Evolutionary conservation across 805 yeast species (phyloP), one percentile per base, ranked within the genome.

Genomic region (Yarrowia yakushimensis): DNA sequence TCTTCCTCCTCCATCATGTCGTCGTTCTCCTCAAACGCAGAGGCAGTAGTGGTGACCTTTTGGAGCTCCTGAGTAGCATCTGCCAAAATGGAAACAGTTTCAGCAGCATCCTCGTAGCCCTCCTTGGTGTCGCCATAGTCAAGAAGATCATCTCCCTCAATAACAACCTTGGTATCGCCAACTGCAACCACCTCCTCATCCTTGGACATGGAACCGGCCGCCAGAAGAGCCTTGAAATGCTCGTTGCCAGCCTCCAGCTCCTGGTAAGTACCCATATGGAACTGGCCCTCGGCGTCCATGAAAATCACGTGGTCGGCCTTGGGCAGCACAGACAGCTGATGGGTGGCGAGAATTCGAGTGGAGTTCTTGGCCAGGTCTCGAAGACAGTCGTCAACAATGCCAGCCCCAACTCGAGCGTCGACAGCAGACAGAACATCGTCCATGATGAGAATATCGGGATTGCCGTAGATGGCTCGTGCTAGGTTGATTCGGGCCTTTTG

Each of bases 381-480:
- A 45, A 90, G 72, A 73, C 96, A 90, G 41, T 82, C 76, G 30
- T 83, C 82, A 81, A 90, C 81, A 57, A 90, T 87, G 67, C 85
- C 88, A 61, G 82, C 83, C 15, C 96, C 94, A 23, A 90, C 96
- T 69, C 88, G 83, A 11, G 96, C 88, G 75, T 90, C 96, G 15
- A 90, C 96, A 2, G 97, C 96, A 76, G 90, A 84, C 64, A 90
- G 77, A 9, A 89, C 91, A 72, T 90, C 97, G 70, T 90, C 96
- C 63, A 90, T 74, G 52, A 90, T 72, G 13, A 88, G 76, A 39
- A 88, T 82, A 65, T 87, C 90, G 18, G 81, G 78, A 39, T 82
- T 79, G 20, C 83, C 81, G 68, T 90, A 90, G 1, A 87, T 90
- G 2, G 94, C 88, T 67, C 97, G 81, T 1, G 97, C 96, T 60